Evolutionary conservation across 495 filamentous ascomycete species (phyloP).

Genomic region (Aspergillus leporis): DNA sequence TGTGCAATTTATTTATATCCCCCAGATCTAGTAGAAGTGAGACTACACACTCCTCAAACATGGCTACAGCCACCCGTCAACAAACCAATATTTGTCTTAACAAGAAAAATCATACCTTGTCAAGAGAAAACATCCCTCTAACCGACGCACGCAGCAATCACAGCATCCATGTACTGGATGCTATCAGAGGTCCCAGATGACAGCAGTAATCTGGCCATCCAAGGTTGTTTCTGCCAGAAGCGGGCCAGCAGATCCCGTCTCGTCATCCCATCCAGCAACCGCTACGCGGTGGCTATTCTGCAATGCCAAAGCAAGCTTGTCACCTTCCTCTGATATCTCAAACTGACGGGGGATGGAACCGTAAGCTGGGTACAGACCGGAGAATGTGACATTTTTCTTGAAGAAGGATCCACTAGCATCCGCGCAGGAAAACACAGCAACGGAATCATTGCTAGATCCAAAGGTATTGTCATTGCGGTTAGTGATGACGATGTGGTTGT

Average conservation of each 20-base stretch:
- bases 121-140: too few species aligned
- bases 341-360: constrained; percentile 41
- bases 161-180: too few species aligned
- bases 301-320: constrained; percentile 35
- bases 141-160: too few species aligned
- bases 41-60: too few species aligned
- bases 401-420: constrained; percentile 16
- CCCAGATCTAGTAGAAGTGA: too few species aligned
- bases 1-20: too few species aligned
- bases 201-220: constrained; percentile 20
- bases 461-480: constrained; percentile 61
- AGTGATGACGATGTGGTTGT: constrained; percentile 42
- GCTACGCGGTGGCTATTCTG: constrained; percentile 18
- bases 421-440: constrained; percentile 37
- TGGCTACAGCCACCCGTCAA: too few species aligned
- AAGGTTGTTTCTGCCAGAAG: constrained; percentile 14
- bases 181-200: constrained; percentile 8
- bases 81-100: too few species aligned
- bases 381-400: constrained; percentile 31
- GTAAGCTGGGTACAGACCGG: constrained; percentile 36
- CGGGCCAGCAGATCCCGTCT: constrained; percentile 13
- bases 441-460: constrained; percentile 38
- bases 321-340: constrained; percentile 28
- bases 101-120: too few species aligned
- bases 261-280: constrained; percentile 15